Evolutionary conservation across 139 green algal species (phyloP).

Genomic region (Microglena sp.): DNA sequence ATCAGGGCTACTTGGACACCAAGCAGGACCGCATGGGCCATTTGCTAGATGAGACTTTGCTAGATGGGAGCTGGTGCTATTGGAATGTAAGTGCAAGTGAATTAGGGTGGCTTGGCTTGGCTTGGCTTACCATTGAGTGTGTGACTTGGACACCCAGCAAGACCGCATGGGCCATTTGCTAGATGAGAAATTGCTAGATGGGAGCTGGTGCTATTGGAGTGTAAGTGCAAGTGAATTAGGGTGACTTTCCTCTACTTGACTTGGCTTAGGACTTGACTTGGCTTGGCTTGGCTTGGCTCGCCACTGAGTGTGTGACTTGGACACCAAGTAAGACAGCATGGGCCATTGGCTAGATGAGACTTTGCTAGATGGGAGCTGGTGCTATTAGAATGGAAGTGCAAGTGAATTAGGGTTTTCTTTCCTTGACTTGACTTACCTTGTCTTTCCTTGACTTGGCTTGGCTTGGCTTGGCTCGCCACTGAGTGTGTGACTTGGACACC

Average conservation of each 20-base stretch:
- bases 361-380: conserved; percentile 6
- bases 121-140: neutral
- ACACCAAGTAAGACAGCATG: conserved; percentile 57
- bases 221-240: neutral
- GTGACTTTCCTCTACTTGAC: too few species aligned
- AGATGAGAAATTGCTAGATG: conserved; percentile 1
- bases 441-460: too few species aligned
- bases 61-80: conserved; percentile 10
- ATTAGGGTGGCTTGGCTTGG: neutral
- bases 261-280: too few species aligned
- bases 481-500: conserved; percentile 35
- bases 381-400: neutral
- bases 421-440: too few species aligned
- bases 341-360: conserved; percentile 38
- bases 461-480: neutral
- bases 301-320: conserved; percentile 25
- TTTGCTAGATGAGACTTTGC: conserved; percentile 19
- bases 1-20: conserved; percentile 51
- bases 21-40: conserved; percentile 63
- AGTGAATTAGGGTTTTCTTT: neutral
- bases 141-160: conserved; percentile 51
- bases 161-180: conserved; percentile 60
- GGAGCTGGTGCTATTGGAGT: conserved; percentile 7
- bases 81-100: neutral
- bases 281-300: neutral